These are phyloP conservation scores for Dactylis glomerata DNA, from an alignment of 176 grass and related monocot genomes.

Conservation along the genomic window DNA sequence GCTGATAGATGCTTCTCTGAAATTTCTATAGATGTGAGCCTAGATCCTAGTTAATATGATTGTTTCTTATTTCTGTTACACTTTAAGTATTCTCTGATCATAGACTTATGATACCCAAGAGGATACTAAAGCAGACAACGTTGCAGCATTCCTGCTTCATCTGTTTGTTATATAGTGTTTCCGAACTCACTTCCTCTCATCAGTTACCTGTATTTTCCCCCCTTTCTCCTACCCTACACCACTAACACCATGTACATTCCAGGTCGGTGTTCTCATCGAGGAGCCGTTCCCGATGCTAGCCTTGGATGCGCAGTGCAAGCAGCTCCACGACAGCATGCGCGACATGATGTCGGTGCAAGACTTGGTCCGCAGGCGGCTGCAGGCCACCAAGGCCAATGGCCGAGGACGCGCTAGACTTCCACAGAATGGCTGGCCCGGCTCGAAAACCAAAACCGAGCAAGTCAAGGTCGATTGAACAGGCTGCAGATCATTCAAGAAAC, in stretches of 20 bases:
- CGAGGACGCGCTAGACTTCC: not conserved
- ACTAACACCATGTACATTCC: constrained; percentile 14
- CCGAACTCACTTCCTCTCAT: not conserved
- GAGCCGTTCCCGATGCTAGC: constrained; percentile 90
- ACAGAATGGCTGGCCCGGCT: constrained; percentile 47
- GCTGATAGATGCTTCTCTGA: not conserved
- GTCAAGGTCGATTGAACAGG: constrained; percentile 38
- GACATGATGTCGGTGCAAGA: constrained; percentile 61
- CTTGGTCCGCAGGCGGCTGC: constrained; percentile 47
- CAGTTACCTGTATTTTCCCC: not conserved
- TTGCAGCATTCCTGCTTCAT: not conserved
- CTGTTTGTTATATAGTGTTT: not conserved
- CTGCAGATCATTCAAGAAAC: not conserved
- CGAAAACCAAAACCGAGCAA: constrained; percentile 45
- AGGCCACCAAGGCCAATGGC: constrained; percentile 32
- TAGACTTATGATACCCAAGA: not conserved
- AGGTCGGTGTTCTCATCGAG: constrained; percentile 98
- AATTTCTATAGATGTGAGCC: not conserved
- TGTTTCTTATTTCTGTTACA: not conserved
- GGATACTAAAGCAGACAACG: not conserved
- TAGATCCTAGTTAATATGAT: not conserved
- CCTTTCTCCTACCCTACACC: not conserved
- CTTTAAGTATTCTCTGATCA: not conserved
- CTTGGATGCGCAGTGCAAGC: constrained; percentile 63
- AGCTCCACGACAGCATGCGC: constrained; percentile 56